phyloP scores from a whole-genome alignment of 805 yeast genomes.

The Lipomyces spencermartinsiae region DNA sequence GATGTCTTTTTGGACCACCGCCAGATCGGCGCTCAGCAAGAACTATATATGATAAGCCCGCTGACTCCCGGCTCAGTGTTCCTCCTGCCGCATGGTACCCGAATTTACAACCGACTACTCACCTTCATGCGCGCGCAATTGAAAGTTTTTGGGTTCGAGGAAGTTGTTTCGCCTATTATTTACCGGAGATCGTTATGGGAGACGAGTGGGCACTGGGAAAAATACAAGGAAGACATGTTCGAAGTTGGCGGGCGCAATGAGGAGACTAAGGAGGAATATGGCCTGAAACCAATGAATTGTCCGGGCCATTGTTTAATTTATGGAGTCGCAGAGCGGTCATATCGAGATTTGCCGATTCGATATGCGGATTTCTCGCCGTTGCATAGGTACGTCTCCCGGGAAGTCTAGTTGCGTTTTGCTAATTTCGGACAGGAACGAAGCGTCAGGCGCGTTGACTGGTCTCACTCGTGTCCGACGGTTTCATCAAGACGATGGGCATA shows the following conservation, averaged over 20 bases:
- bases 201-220: slow-evolving; percentile 93
- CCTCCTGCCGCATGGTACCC: slow-evolving; percentile 90
- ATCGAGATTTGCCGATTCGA: slow-evolving; percentile 97
- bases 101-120: slow-evolving; percentile 78
- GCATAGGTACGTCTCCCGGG: slow-evolving; percentile 59
- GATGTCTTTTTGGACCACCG: slow-evolving; percentile 37
- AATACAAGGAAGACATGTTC: slow-evolving; percentile 94
- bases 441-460: slow-evolving; percentile 91
- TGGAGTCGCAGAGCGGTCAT: slow-evolving; percentile 90
- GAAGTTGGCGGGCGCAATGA: slow-evolving; percentile 56
- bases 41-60: slow-evolving; percentile 77
- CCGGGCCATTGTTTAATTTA: slow-evolving; percentile 96
- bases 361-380: slow-evolving; percentile 97
- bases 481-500: slow-evolving; percentile 99
- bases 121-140: slow-evolving; percentile 88
- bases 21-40: slow-evolving; percentile 66
- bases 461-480: slow-evolving; percentile 97
- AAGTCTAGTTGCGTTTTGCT: neutral
- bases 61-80: slow-evolving; percentile 91
- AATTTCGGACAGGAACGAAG: slow-evolving; percentile 64
- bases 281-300: slow-evolving; percentile 94
- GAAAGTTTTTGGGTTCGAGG: slow-evolving; percentile 79
- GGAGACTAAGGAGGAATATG: slow-evolving; percentile 56
- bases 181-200: slow-evolving; percentile 87
- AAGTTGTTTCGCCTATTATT: slow-evolving; percentile 90